Evolutionary conservation across 192 early-diverging fungal species (phyloP).

Genomic region (Lobulomyces angularis): DNA sequence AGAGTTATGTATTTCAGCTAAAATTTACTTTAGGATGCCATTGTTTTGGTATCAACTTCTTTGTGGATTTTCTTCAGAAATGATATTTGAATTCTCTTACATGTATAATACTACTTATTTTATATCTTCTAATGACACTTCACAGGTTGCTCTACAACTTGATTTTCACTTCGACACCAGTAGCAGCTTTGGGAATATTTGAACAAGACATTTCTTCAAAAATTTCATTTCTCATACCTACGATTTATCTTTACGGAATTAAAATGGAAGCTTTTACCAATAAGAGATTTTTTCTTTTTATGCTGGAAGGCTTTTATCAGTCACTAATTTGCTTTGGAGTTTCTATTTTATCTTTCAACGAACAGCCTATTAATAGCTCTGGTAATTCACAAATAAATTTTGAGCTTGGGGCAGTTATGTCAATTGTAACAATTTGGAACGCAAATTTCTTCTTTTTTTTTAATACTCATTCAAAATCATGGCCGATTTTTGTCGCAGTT

Average conservation of each 20-base stretch:
- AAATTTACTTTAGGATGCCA: conserved; percentile 38
- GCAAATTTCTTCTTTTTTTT: conserved; percentile 70
- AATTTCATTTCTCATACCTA: conserved; percentile 56
- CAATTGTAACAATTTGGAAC: conserved; percentile 56
- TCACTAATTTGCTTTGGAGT: conserved; percentile 57
- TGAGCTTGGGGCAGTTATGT: conserved; percentile 57
- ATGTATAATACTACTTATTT: conserved; percentile 24
- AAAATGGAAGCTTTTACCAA: conserved; percentile 59
- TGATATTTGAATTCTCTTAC: conserved; percentile 78
- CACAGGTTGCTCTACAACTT: conserved; percentile 73
- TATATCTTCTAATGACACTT: not conserved
- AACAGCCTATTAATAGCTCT: conserved; percentile 13
- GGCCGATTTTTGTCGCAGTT: conserved; percentile 34
- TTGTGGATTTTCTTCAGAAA: conserved; percentile 67
- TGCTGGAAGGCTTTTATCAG: conserved; percentile 60
- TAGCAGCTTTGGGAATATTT: conserved; percentile 52
- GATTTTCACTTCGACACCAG: conserved; percentile 73
- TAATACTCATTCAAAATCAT: conserved; percentile 63
- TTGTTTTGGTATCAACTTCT: conserved; percentile 88
- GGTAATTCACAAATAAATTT: conserved; percentile 10
- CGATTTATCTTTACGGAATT: conserved; percentile 66
- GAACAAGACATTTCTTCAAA: conserved; percentile 70
- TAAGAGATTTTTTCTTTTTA: conserved; percentile 61
- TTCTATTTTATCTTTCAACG: conserved; percentile 38
- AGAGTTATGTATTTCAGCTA: not conserved